Base-by-base conservation (phyloP, 805 yeast species). In the Lipomyces sp. region DNA sequence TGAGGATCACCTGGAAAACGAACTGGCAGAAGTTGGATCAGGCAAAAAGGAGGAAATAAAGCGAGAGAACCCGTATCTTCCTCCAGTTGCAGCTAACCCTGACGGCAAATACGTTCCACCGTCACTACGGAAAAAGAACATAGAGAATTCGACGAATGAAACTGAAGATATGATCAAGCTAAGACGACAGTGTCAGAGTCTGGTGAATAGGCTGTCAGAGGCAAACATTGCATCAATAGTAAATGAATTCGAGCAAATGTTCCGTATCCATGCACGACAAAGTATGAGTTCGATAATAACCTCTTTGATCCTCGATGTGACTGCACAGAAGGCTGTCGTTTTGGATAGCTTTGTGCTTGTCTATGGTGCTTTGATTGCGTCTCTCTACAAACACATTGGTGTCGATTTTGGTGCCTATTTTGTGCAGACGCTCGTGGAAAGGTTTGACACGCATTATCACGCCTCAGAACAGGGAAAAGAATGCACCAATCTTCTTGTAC, bases 341-440 rank as follows among this genome's bases (percentile, higher is more conserved):
- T 79, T 92, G 59, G 98, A 93, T 69, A 85, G 90, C 0, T 91
- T 92, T 75, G 85, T 93, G 51, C 84, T 89, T 67, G 81, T 90
- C 39, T 93, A 94, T 76, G 89, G 97, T 0, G 88, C 92, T 4
- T 81, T 92, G 6, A 84, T 88, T 1, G 87, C 87, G 30, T 88
- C 97, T 0, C 76, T 95, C 32, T 92, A 90, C 78, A 83, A 90
- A 67, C 90, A 90, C 71, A 65, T 76, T n/a, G 98, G 99, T 29
- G 85, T 87, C 50, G 97, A 92, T 69, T 89, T 92, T 76, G 98
- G 97, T 66, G 99, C 98, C 0, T 84, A 81, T 71, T 88, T 92
- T 66, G 82, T 92, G 42, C 99, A 95, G 75, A 81, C 85, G 0
- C 75, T 90, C 63, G 90, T 93, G n/a, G 97, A 90, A 67, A 82